Percentiles rank a stretch among this genome's conserved stretches.
Evolutionary conservation across 1,139 yeast genomes (phyloP).

Genomic region (Groenewaldozyma auringiensis): DNA sequence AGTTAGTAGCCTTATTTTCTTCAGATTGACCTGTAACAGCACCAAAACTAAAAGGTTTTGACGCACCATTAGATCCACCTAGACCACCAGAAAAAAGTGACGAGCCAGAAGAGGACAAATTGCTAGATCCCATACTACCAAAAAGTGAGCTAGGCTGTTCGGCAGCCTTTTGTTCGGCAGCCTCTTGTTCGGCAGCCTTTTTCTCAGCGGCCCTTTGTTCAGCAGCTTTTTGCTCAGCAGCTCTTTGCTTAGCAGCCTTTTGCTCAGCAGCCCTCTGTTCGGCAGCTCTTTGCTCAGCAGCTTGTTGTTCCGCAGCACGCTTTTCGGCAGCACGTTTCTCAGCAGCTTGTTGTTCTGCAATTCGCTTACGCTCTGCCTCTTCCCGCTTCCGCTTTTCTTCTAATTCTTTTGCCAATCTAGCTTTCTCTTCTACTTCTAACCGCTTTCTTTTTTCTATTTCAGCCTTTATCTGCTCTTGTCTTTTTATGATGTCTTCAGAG

Average conservation of each 20-base stretch:
- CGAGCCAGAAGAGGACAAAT: slow-evolving; percentile 1
- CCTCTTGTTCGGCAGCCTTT: slow-evolving; percentile 6
- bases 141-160: neutral
- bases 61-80: neutral
- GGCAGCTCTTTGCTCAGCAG: neutral
- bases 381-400: slow-evolving; percentile 3
- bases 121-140: neutral
- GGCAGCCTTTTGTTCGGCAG: neutral
- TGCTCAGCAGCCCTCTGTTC: neutral
- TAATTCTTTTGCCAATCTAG: neutral
- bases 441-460: neutral
- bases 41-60: neutral
- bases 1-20: neutral
- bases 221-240: neutral
- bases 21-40: neutral
- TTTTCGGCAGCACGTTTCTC: slow-evolving; percentile 1
- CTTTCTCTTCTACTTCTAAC: neutral
- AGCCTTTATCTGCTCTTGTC: slow-evolving; percentile 3
- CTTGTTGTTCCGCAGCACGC: neutral
- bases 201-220: neutral
- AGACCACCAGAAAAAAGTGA: too few relatives aligned
- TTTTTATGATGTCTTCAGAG: slow-evolving; percentile 9
- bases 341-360: neutral
- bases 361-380: neutral
- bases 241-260: neutral